Base-by-base conservation (phyloP, 257 asterid species). In the Fraxinus americana region DNA sequence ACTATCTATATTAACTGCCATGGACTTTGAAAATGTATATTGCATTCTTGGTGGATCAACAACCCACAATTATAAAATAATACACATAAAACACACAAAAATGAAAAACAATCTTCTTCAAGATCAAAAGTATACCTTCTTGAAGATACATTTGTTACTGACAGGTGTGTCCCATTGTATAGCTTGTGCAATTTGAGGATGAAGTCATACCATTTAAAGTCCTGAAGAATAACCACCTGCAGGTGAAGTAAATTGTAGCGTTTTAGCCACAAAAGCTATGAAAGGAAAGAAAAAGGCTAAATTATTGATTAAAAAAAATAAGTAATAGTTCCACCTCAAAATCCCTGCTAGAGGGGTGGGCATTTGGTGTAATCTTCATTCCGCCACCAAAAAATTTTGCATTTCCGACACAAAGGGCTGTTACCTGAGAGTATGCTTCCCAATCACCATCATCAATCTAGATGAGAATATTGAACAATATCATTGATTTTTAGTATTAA, bases 371-470 rank as follows among this genome's bases (percentile, higher is more conserved):
- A 78, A 94, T 92, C 91, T 92, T 92, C 98, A 94, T 94, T 77
- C 98, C 98, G 36, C 97, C 97, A 67, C 97, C 98, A 88, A 94
- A 94, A 82, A 79, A 94, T 86, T 94, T 91, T 75, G 96, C 98
- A 89, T 92, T 94, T 81, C 98, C 98, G 54, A 92, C 75, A 85
- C 97, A 94, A 79, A 94, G 90, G 80, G 98, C 94, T 70, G 98
- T 94, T 75, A 94, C 95, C 83, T 89, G 93, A 83, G 95, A 35
- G 83, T 83, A 89, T 78, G 80, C 86, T 88, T 89, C 92, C 97
- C 98, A 94, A 75, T 91, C 94, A 11, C 97, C 97, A 77, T 88
- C 85, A 76, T 92, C 92, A 50, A 90, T 89, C 98, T 94, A 72
- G 81, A 80, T 77, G 50, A 75, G 65, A 82, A 27, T 10, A 27